A percentile compares a stretch with the other conserved stretches of the same genome.
Conservation (phyloP, 2,329 filamentous ascomycete genomes). For the Claviceps humidiphila region DNA sequence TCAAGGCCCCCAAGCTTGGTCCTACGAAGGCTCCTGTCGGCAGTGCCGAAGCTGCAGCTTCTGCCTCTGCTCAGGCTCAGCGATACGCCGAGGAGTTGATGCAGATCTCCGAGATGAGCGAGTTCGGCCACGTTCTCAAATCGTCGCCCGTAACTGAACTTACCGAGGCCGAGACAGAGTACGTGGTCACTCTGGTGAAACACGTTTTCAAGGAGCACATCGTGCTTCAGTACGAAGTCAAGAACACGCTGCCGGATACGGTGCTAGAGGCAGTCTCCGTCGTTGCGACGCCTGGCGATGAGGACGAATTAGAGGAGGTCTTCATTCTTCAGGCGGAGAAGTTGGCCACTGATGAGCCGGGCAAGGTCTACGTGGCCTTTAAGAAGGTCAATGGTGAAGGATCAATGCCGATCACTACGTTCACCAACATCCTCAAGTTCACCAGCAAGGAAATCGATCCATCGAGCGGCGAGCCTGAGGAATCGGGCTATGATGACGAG, state of each 20-base stretch:
- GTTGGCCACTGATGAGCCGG: slow-evolving; percentile 72
- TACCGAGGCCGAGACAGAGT: slow-evolving; percentile 94
- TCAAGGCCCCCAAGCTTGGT: slow-evolving; percentile 80
- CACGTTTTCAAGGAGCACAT: slow-evolving; percentile 97
- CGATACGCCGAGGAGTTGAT: slow-evolving; percentile 81
- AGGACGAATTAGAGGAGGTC: slow-evolving; percentile 76
- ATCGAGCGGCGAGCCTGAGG: slow-evolving; percentile 82
- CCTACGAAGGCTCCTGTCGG: slow-evolving; percentile 57
- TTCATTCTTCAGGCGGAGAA: slow-evolving; percentile 86
- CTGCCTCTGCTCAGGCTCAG: slow-evolving; percentile 67
- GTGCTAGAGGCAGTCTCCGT: slow-evolving; percentile 83
- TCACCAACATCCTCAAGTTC: slow-evolving; percentile 91
- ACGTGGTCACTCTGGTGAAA: slow-evolving; percentile 86
- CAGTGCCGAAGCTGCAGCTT: slow-evolving; percentile 61
- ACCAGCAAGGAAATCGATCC: slow-evolving; percentile 97
- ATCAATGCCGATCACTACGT: slow-evolving; percentile 65
- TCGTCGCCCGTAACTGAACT: slow-evolving; percentile 77
- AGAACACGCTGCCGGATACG: slow-evolving; percentile 88
- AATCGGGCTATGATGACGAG: slow-evolving; percentile 88
- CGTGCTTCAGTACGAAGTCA: slow-evolving; percentile 92
- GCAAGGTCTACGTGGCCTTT: slow-evolving; percentile 91
- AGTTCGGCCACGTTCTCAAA: slow-evolving; percentile 84
- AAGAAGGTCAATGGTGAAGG: slow-evolving; percentile 65
- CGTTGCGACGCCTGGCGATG: slow-evolving; percentile 64
- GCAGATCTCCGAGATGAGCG: slow-evolving; percentile 79